Base-by-base conservation (phyloP, 371 early-diverging fungal genomes). In the Smittium culicis region DNA sequence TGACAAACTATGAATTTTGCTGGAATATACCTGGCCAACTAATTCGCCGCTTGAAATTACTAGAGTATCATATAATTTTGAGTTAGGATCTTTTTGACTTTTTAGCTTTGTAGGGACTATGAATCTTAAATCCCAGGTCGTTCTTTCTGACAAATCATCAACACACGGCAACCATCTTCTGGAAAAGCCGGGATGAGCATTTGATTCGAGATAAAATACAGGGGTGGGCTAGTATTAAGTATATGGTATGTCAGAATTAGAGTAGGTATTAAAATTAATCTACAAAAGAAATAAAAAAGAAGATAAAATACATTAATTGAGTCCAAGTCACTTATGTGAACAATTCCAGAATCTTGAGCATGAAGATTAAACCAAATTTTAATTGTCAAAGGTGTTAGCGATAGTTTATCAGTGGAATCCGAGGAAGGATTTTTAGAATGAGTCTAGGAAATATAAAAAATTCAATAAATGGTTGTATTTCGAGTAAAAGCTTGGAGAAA, bases 111-210 rank as follows among this genome's bases (percentile, higher is more conserved):
- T 77, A 3, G 89, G 86, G n/a, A 89, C 86, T n/a, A 86, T 81
- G 68, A 87, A 85, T 61, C 89, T 85, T 72, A 95, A 77, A 55
- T 91, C 92, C 93, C 93, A 95, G 1, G 90, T 91, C 64, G 86
- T 85, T 66, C 88, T 76, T 57, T 88, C 89, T 20, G 84, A 81
- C 8, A 84, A 69, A 27, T 80, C 76, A 71, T 95, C 94, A 55
- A 91, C 71, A 71, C 94, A 94, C 0, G 96, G 96, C 57, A 93
- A 77, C 94, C 94, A 94, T 54, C 82, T 71, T 1, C 96, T 84
- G 2, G 92, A 85, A 32, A 81, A 83, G 2, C 90, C 88, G 34
- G 89, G 87, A 11, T 11, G 33, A 83, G 70, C 28, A 86, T 83
- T 58, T 85, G 86, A 69, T 89, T 88, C 65, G 87, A 83, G 2